Evolutionary conservation across 495 filamentous ascomycete genomes (phyloP).

Genomic region (Neurospora sp.): DNA sequence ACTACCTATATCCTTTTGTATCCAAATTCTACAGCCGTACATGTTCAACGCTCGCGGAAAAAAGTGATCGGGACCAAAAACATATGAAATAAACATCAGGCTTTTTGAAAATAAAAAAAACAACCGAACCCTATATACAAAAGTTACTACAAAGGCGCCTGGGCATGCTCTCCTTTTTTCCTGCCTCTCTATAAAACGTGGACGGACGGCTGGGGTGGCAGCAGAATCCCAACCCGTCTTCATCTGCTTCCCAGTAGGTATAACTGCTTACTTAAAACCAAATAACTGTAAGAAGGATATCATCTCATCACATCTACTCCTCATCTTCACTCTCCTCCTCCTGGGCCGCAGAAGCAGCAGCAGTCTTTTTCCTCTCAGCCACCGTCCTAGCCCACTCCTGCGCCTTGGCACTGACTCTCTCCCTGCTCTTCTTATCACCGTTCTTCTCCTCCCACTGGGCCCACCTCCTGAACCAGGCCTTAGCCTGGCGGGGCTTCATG

Average conservation of each 20-base stretch:
- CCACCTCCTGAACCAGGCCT: constrained; percentile 79
- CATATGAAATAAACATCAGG: not conserved
- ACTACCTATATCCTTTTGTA: not conserved
- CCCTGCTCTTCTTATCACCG: constrained; percentile 60
- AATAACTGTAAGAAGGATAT: not conserved
- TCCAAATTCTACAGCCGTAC: not conserved
- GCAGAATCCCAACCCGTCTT: not conserved
- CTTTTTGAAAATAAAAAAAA: not conserved
- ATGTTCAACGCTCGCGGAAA: not conserved
- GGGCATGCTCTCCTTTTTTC: not conserved
- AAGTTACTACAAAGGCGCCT: not conserved
- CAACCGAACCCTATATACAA: not conserved
- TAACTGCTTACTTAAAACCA: not conserved
- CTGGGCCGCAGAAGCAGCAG: constrained; percentile 4
- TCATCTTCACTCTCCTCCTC: constrained; percentile 15
- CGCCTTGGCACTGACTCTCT: constrained; percentile 64
- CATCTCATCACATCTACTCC: constrained; percentile 4
- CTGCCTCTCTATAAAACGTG: not conserved
- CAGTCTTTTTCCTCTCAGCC: constrained; percentile 21
- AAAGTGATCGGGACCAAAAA: not conserved
- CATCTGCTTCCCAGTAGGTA: not conserved
- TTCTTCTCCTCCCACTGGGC: constrained; percentile 66
- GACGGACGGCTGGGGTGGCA: not conserved
- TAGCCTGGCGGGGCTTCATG: constrained; percentile 61
- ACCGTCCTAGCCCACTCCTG: constrained; percentile 47